Evolutionary conservation across 768 basidiomycete species (phyloP).

Genomic region (Floccularia luteovirens): DNA sequence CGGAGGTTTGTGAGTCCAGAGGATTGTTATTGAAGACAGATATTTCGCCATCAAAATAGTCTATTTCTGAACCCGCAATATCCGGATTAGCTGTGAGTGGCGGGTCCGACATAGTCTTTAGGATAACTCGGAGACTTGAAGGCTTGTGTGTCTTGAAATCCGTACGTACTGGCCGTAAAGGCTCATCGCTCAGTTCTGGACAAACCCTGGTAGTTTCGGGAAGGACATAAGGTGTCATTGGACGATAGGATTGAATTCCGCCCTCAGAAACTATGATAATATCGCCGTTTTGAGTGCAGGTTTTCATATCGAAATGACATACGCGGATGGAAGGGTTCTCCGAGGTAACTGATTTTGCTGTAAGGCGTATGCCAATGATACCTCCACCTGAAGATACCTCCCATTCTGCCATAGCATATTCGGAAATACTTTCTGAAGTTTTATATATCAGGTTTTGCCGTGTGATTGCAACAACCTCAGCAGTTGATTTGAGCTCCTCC

Average conservation of each 20-base stretch:
- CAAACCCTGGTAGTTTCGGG: slow-evolving; percentile 23
- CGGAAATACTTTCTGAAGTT: slow-evolving; percentile 20
- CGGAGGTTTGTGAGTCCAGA: slow-evolving; percentile 19
- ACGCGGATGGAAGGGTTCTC: slow-evolving; percentile 22
- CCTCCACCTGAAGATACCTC: slow-evolving; percentile 24
- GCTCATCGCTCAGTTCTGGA: slow-evolving; percentile 22
- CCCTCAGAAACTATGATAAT: slow-evolving; percentile 25
- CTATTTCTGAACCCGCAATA: slow-evolving; percentile 13
- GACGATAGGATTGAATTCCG: slow-evolving; percentile 26
- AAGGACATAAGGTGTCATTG: slow-evolving; percentile 21
- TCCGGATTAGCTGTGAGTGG: slow-evolving; percentile 26
- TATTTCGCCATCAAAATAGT: slow-evolving; percentile 24
- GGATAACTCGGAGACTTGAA: slow-evolving; percentile 20
- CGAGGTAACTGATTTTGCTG: slow-evolving; percentile 27
- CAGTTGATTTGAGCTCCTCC: slow-evolving; percentile 23
- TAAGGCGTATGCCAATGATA: slow-evolving; percentile 26
- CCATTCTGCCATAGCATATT: slow-evolving; percentile 34
- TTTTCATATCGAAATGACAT: slow-evolving; percentile 28
- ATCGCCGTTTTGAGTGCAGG: slow-evolving; percentile 26
- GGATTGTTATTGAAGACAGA: slow-evolving; percentile 30
- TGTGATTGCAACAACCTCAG: slow-evolving; percentile 23
- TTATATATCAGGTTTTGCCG: slow-evolving; percentile 26
- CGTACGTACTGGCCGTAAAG: slow-evolving; percentile 21
- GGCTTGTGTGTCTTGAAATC: slow-evolving; percentile 29
- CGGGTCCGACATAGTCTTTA: slow-evolving; percentile 26